Conservation (phyloP, 2,329 filamentous ascomycete genomes). For the Venturia oleaginea region DNA sequence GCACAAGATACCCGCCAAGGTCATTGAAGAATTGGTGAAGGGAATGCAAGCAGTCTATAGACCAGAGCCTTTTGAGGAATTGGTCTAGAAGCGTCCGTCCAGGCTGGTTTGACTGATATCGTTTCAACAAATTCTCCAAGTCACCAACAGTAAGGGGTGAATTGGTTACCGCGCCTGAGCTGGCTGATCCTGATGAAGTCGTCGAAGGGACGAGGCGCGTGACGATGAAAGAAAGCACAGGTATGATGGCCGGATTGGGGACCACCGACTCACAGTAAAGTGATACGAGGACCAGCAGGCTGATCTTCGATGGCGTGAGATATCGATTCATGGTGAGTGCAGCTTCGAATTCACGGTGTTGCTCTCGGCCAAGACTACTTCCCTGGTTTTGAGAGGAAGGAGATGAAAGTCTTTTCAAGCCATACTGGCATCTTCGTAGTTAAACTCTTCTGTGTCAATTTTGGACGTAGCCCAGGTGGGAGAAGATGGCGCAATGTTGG, state of each 20-base stretch:
- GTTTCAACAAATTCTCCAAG: conserved; percentile 32
- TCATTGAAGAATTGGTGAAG: conserved; percentile 67
- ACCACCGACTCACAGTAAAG: conserved; percentile 68
- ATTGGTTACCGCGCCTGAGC: conserved; percentile 21
- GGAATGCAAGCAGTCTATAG: conserved; percentile 69
- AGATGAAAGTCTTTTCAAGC: not conserved
- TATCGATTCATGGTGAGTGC: conserved; percentile 58
- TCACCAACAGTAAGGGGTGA: conserved; percentile 29
- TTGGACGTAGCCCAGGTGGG: not conserved
- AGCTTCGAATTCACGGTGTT: not conserved
- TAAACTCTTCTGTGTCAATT: not conserved
- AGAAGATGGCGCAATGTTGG: no score
- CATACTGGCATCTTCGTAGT: not conserved
- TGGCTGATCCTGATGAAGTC: conserved; percentile 18
- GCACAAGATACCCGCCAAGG: conserved; percentile 49
- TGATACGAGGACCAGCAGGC: conserved; percentile 69
- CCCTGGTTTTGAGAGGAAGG: not conserved
- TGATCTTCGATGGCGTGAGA: conserved; percentile 81
- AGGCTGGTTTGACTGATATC: conserved; percentile 46
- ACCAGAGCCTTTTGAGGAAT: conserved; percentile 75
- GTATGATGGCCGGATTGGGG: conserved; percentile 60
- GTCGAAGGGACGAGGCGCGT: conserved; percentile 51
- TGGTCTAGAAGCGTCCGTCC: conserved; percentile 76
- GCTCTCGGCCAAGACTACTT: not conserved
- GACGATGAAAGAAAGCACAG: conserved; percentile 71